phyloP scores from a whole-genome alignment of 1,284 basidiomycete species.

The Somion occarium region DNA sequence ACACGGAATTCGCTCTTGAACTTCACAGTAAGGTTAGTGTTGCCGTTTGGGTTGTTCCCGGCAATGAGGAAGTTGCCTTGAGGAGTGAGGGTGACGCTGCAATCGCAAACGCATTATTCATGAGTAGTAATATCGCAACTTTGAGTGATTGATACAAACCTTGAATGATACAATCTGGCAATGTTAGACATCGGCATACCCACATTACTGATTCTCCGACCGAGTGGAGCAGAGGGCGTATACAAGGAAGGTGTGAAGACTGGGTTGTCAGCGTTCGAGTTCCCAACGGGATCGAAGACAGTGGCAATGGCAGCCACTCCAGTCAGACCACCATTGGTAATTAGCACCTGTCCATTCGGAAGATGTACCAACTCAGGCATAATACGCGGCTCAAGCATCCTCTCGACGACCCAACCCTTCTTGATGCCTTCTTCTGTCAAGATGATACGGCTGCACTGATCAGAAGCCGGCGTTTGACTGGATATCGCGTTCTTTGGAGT shows the following conservation, averaged over 20 bases:
- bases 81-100: too few relatives aligned
- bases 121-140: conserved; percentile 12
- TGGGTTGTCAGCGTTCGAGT: conserved; percentile 45
- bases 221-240: conserved; percentile 40
- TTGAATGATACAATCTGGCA: conserved; percentile 37
- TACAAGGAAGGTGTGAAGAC: conserved; percentile 46
- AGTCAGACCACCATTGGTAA: conserved; percentile 41
- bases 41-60: background rate
- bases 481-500: too few relatives aligned
- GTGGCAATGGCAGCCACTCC: conserved; percentile 43
- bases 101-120: background rate
- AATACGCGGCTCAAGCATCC: conserved; percentile 29
- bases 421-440: too few relatives aligned
- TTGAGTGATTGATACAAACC: background rate
- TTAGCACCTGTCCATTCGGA: conserved; percentile 47
- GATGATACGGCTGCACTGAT: conserved; percentile 36
- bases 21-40: conserved; percentile 15
- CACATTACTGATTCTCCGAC: conserved; percentile 40
- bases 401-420: conserved; percentile 27
- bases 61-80: too few relatives aligned
- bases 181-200: conserved; percentile 43
- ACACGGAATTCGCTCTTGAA: conserved; percentile 41
- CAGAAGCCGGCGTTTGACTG: conserved; percentile 32
- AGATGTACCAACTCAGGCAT: conserved; percentile 49
- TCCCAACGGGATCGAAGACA: too few relatives aligned